Conservation (phyloP, 352 stramenopile species). For the Ochromonadaceae sp. region DNA sequence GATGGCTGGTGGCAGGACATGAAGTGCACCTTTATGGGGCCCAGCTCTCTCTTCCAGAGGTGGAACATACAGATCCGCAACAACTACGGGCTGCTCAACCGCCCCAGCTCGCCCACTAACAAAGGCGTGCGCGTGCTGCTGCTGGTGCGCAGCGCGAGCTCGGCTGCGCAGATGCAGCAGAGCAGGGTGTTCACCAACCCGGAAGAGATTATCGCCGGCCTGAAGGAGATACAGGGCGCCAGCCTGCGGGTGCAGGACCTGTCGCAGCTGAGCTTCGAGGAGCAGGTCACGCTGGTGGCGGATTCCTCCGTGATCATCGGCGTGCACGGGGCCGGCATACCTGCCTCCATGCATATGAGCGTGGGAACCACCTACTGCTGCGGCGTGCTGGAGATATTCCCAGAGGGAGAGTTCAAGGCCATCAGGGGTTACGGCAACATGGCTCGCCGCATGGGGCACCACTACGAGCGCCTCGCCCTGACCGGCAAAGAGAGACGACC, state of each 20-base stretch:
- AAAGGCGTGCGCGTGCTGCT: not conserved
- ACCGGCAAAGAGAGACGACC: not conserved
- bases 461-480: not conserved
- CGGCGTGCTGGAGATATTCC: constrained; percentile 8
- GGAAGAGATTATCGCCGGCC: not conserved
- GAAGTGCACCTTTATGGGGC: not conserved
- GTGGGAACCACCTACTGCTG: not conserved
- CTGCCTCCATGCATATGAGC: constrained; percentile 4
- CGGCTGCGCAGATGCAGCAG: not conserved
- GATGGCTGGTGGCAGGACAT: constrained; percentile 18
- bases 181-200: not conserved
- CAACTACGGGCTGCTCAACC: not conserved
- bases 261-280: not conserved
- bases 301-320: not conserved
- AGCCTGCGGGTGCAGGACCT: not conserved
- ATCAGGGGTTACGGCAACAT: constrained; percentile 15
- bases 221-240: not conserved
- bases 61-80: constrained; percentile 11
- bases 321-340: constrained; percentile 5
- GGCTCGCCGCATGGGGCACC: not conserved
- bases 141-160: not conserved
- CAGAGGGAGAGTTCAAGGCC: not conserved
- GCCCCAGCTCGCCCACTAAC: not conserved
- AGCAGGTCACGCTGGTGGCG: not conserved
- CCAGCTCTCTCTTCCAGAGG: constrained; percentile 1